Base-by-base conservation (phyloP, 352 stramenopile genomes). In the Globisporangium sylvaticum region DNA sequence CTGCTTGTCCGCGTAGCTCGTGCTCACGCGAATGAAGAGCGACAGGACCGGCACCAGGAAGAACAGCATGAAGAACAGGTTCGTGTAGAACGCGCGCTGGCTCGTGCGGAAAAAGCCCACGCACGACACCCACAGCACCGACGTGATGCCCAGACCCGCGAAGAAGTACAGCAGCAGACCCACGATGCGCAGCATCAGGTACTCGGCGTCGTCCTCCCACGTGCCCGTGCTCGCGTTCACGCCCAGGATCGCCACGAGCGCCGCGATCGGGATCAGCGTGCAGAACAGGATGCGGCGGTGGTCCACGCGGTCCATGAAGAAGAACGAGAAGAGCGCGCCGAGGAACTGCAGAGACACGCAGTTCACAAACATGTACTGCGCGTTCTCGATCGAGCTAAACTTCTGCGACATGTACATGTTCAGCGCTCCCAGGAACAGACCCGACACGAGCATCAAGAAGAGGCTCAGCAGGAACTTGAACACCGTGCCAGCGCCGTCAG, bases 271-370 rank as follows among this genome's bases (percentile, higher is more conserved):
- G 29, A 92, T n/a, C 54, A 93, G 71, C 50, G 85, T 84, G 54
- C 80, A 85, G 59, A 88, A 79, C 63, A 95, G 52, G 48, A 95
- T 89, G 22, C 83, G 80, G 31, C 77, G 78, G 75, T 95, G 87
- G 66, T 91, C 77, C 42, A 91, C 81, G 15, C 79, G 77, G 70
- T 95, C 87, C 68, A 95, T 92, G 70, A 95, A 88, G 68, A 95
- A 92, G 72, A 95, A 95, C 66, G 83, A 91, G 24, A 95, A 85
- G 9, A 93, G 53, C 10, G 84, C 83, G 24, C 87, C 84, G 6
- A 91, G 57, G 56, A 92, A 79, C 72, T 95, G 83, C 12, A 95
- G 62, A 6, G 58, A 69, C 46, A 83, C 76, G 54, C 83, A 90
- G 75, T 93, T 95, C 32, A 89, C 74, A 66, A 95, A 91, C 78